Evolutionary conservation across 768 basidiomycete species (phyloP).

Genomic region (Macrolepiota fuliginosa): DNA sequence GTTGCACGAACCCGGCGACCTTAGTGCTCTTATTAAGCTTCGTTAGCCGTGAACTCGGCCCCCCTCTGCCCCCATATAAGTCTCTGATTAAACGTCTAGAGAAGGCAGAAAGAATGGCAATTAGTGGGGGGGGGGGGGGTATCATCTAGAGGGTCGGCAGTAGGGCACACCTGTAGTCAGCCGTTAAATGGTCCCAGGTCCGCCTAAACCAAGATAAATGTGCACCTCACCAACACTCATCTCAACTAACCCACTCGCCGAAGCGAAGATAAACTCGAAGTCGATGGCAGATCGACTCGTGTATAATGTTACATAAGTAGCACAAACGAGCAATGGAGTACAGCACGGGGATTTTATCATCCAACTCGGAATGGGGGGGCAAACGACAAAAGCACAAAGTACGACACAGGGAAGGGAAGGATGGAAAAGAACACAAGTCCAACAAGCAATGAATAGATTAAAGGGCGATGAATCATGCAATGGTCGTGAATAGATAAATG

Average conservation of each 20-base stretch:
- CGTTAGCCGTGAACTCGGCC: too few species aligned
- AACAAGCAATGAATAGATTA: not conserved
- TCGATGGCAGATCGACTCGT: not conserved
- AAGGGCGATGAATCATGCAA: not conserved
- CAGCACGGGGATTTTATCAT: not conserved
- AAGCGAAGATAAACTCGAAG: not conserved
- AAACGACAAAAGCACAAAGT: not conserved
- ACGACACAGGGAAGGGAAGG: not conserved
- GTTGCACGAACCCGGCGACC: too few species aligned
- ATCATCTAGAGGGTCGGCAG: too few species aligned
- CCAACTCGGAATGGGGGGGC: not conserved
- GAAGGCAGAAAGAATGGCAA: too few species aligned
- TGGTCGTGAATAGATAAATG: constrained; percentile 2
- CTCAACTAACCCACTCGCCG: not conserved
- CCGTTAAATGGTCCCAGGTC: not conserved
- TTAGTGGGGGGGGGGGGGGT: too few species aligned
- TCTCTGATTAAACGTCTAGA: too few species aligned
- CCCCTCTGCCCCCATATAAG: too few species aligned
- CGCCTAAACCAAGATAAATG: not conserved
- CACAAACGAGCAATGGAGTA: not conserved
- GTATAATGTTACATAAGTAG: not conserved
- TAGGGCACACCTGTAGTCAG: not conserved
- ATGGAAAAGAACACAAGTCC: not conserved
- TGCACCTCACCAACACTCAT: not conserved
- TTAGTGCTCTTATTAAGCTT: too few species aligned